phyloP scores from a whole-genome alignment of 2,329 filamentous ascomycete species.

The Colletotrichum endophyticum region DNA sequence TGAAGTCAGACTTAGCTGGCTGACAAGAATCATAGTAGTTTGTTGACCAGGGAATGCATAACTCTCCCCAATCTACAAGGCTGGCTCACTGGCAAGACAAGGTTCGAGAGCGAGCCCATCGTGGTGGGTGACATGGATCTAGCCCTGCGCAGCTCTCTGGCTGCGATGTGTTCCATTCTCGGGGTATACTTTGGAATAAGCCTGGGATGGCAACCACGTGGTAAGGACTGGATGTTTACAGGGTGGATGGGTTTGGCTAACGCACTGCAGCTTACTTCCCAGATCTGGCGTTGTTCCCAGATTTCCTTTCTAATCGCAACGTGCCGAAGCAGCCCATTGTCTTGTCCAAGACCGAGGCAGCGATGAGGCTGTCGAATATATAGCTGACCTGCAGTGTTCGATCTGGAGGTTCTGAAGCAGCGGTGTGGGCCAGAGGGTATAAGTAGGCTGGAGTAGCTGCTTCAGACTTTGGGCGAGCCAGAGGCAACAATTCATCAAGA shows the following conservation, averaged over 20 bases:
- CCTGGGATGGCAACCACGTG: background rate
- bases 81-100: too few species aligned
- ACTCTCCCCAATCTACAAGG: too few species aligned
- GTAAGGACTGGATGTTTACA: fast-evolving
- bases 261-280: background rate
- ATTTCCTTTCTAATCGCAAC: too few species aligned
- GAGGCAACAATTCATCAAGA: background rate
- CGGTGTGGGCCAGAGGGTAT: background rate
- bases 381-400: background rate
- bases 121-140: too few species aligned
- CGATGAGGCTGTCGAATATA: background rate
- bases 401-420: background rate
- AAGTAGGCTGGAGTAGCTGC: background rate
- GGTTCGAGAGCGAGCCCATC: too few species aligned
- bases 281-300: fast-evolving
- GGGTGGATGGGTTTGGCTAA: fast-evolving
- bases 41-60: too few species aligned
- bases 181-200: background rate
- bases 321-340: background rate
- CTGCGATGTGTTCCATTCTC: background rate
- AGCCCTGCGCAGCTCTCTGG: background rate
- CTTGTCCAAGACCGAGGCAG: fast-evolving
- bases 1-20: too few species aligned
- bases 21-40: too few species aligned
- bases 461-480: background rate